A percentile compares a stretch with the other conserved stretches of the same genome.
Conservation (phyloP, 2,329 filamentous ascomycete genomes). For the Helotiales sp. region DNA sequence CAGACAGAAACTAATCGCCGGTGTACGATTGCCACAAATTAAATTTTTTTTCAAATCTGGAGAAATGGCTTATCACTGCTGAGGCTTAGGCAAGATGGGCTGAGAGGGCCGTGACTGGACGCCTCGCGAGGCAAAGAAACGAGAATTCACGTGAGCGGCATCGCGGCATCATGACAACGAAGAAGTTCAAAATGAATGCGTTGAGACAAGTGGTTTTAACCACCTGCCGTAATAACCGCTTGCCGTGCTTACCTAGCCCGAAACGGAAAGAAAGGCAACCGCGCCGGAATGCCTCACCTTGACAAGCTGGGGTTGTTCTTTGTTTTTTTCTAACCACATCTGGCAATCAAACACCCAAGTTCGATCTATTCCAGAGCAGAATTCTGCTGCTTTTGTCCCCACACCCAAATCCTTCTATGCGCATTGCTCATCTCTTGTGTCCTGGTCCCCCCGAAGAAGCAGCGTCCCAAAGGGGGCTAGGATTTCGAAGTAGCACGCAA, state of each 20-base stretch:
- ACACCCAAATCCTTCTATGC: neutral
- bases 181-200: neutral
- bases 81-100: too few species aligned
- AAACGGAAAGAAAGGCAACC: neutral
- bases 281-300: neutral
- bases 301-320: neutral
- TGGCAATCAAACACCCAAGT: neutral
- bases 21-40: neutral
- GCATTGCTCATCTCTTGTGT: neutral
- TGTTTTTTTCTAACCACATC: neutral
- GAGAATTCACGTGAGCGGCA: neutral
- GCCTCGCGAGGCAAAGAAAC: neutral
- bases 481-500: neutral
- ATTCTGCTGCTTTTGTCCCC: neutral
- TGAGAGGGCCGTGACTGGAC: too few species aligned
- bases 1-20: neutral
- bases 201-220: neutral
- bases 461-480: neutral
- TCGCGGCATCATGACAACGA: neutral
- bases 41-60: too few species aligned
- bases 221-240: neutral
- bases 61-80: too few species aligned
- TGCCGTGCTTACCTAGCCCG: neutral
- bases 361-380: neutral
- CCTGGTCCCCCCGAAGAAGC: neutral